Conservation (phyloP, 2,329 filamentous ascomycete genomes). For the Rhynchosporium graminicola region DNA sequence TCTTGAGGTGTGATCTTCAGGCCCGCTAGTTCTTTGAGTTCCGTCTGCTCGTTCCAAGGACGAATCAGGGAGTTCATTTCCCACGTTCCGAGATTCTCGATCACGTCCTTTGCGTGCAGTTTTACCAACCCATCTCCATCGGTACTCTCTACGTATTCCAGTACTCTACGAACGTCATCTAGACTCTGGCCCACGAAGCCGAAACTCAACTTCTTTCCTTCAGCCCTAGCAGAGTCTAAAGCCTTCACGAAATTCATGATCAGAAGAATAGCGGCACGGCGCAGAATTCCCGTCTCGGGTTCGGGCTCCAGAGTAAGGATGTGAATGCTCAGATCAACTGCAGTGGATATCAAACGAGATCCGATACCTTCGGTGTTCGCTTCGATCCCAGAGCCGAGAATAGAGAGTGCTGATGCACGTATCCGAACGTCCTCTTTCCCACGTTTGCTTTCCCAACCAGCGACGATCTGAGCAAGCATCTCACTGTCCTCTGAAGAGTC, state of each 20-base stretch:
- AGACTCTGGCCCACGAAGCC: slow-evolving; percentile 57
- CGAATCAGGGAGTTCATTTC: slow-evolving; percentile 49
- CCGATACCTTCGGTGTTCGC: slow-evolving; percentile 59
- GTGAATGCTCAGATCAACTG: slow-evolving; percentile 63
- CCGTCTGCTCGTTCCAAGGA: slow-evolving; percentile 26
- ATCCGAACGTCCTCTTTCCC: slow-evolving; percentile 71
- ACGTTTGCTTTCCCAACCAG: slow-evolving; percentile 66
- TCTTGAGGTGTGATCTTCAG: slow-evolving; percentile 44
- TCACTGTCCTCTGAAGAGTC: slow-evolving; percentile 44
- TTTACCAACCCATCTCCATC: slow-evolving; percentile 70
- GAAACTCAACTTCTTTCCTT: slow-evolving; percentile 51
- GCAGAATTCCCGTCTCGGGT: slow-evolving; percentile 62
- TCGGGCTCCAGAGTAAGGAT: slow-evolving; percentile 64
- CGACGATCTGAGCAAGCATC: slow-evolving; percentile 59
- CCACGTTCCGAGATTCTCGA: slow-evolving; percentile 67
- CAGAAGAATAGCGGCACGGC: slow-evolving; percentile 65
- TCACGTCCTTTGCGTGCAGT: slow-evolving; percentile 65
- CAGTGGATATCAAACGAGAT: slow-evolving; percentile 52
- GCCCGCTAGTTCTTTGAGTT: slow-evolving; percentile 46
- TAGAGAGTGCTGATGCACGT: slow-evolving; percentile 67
- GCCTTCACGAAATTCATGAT: slow-evolving; percentile 63
- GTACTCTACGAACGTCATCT: slow-evolving; percentile 60
- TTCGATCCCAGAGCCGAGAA: slow-evolving; percentile 62
- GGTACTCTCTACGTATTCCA: slow-evolving; percentile 63
- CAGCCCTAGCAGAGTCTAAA: slow-evolving; percentile 54